Base-by-base conservation (phyloP, 2,329 filamentous ascomycete genomes). In the Diaporthe citri region DNA sequence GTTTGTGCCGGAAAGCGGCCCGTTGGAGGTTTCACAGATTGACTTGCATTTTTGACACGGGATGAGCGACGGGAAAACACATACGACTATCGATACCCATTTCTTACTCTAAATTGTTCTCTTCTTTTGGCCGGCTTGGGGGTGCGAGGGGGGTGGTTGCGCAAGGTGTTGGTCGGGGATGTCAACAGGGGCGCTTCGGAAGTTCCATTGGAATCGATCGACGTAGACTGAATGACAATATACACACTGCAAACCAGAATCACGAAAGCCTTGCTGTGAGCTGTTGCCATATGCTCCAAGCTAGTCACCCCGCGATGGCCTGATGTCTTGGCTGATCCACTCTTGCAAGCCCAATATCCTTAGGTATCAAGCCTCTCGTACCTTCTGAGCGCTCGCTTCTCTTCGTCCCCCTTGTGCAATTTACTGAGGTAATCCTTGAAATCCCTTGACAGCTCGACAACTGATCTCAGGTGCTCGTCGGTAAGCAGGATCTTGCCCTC, bases 391-490 rank as follows among this genome's bases (percentile, higher is more conserved):
- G 72, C 72, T 5, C 72, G 41, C 36, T 71, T 71, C 55, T 56
- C 43, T 51, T 71, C 66, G 22, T 74, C 72, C 1, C 48, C 72
- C n/a, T 56, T 64, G 25, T 71, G 72, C 31, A 74, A 39, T 25
- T 74, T 43, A 20, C 56, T 60, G 1, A 74, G 57, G 25, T 64
- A 71, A 1, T 60, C 36, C 57, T 76, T 76, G 67, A 80, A 80
- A 2, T 78, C 77, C 2, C 70, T 74, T 20, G 77, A 79, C 74
- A 79, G 76, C 73, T 78, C 77, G 2, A 78, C 78, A 1, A 79
- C 78, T 2, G 77, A 77, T 51, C 75, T 77, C 59, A 80, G 64
- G 17, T 80, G 78, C n/a, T 79, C 78, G 4, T 77, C 69, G 36
- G 76, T 77, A 55, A 80, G 72, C 9, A 75, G 52, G 8, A 79